Percentiles rank a stretch among this genome's conserved stretches.
These are phyloP conservation scores for Bretschneidera sinensis DNA, from an alignment of 345 rosid species.

Conservation along the genomic window DNA sequence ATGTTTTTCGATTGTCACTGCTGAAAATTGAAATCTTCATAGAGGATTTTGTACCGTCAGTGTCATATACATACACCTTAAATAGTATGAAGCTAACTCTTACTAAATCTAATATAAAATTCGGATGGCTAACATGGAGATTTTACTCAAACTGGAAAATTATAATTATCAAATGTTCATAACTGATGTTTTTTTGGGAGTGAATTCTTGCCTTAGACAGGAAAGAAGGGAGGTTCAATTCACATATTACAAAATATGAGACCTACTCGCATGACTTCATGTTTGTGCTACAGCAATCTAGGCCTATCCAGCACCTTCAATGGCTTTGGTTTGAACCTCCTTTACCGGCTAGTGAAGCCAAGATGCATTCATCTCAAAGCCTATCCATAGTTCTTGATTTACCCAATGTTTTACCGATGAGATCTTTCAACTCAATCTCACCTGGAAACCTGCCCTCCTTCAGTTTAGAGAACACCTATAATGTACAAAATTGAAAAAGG, in stretches of 20 bases:
- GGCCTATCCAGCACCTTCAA: not conserved
- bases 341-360: not conserved
- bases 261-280: not conserved
- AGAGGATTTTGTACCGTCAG: too few relatives aligned
- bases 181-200: not conserved
- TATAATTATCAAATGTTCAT: not conserved
- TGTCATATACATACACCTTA: too few relatives aligned
- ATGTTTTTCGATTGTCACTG: too few relatives aligned
- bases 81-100: too few relatives aligned
- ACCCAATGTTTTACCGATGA: slow-evolving; percentile 44
- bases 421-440: slow-evolving; percentile 75
- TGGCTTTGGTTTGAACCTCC: not conserved
- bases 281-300: not conserved
- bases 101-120: too few relatives aligned
- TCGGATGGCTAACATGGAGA: too few relatives aligned
- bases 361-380: slow-evolving; percentile 11
- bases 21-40: too few relatives aligned
- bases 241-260: not conserved
- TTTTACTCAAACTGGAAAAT: too few relatives aligned
- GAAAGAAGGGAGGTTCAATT: not conserved
- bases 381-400: slow-evolving; percentile 28
- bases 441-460: slow-evolving; percentile 84
- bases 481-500: not conserved
- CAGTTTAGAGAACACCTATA: slow-evolving; percentile 77
- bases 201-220: too few relatives aligned